Percentiles rank a stretch among this genome's conserved stretches.
These are phyloP conservation scores for Rheum nobile DNA, from an alignment of 148 eudicot genomes.

Conservation along the genomic window DNA sequence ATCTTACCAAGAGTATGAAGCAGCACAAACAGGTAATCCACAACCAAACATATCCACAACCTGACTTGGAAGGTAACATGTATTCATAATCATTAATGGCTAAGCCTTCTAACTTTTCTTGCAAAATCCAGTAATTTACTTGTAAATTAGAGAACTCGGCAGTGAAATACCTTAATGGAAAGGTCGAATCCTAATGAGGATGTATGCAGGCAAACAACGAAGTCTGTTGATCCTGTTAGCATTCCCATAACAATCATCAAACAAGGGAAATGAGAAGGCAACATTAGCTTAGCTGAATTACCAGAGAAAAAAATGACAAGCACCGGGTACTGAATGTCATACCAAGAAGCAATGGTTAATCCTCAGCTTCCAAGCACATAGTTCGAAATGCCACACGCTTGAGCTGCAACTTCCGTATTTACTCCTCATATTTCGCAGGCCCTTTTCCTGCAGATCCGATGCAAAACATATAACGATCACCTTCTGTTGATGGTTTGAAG, in stretches of 20 bases:
- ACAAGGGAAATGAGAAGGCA: background rate
- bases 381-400: conserved; percentile 94
- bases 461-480: background rate
- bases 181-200: conserved; percentile 97
- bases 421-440: conserved; percentile 86
- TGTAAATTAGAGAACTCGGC: background rate
- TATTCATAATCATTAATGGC: background rate
- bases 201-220: conserved; percentile 94
- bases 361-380: conserved; percentile 94
- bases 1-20: conserved; percentile 87
- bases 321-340: background rate
- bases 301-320: background rate
- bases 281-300: background rate
- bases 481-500: background rate
- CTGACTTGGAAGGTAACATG: conserved; percentile 19
- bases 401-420: conserved; percentile 66
- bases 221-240: conserved; percentile 75
- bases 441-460: conserved; percentile 58
- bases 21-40: conserved; percentile 97
- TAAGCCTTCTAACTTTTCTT: background rate
- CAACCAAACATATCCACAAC: conserved; percentile 99
- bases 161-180: conserved; percentile 72
- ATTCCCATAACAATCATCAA: background rate
- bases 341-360: conserved; percentile 94
- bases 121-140: background rate